Conservation (phyloP, 805 yeast genomes). For the Debaryomyces castellii region DNA sequence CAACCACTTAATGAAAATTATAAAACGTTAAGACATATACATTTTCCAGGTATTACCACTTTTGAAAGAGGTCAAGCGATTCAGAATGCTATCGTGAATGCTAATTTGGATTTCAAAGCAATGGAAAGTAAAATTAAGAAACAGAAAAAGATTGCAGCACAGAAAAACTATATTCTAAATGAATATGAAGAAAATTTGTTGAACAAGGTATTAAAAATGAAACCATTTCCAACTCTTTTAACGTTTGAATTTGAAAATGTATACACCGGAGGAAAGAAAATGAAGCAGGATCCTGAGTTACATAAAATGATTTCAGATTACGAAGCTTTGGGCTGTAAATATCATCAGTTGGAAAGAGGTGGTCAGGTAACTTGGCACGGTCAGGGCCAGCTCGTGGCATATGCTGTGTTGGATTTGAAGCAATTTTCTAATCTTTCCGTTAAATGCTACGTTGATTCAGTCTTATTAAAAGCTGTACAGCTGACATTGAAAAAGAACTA, state of each 20-base stretch:
- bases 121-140: constrained; percentile 48
- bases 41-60: constrained; percentile 40
- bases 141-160: constrained; percentile 36
- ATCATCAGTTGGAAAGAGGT: constrained; percentile 82
- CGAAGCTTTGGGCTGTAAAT: constrained; percentile 49
- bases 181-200: constrained; percentile 49
- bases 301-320: constrained; percentile 23
- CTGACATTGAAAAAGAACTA: constrained; percentile 38
- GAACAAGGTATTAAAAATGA: constrained; percentile 33
- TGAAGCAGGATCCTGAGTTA: constrained; percentile 50
- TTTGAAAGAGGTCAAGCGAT: constrained; percentile 50
- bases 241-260: constrained; percentile 86
- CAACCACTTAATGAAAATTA: constrained; percentile 32
- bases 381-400: constrained; percentile 88
- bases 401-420: constrained; percentile 66
- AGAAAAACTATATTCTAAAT: constrained; percentile 41
- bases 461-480: constrained; percentile 59
- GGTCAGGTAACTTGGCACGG: constrained; percentile 98
- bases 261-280: constrained; percentile 89
- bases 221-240: constrained; percentile 66
- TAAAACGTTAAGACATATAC: constrained; percentile 38
- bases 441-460: constrained; percentile 60
- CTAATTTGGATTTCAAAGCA: constrained; percentile 56
- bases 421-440: constrained; percentile 57
- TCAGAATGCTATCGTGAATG: constrained; percentile 56